Base-by-base conservation (phyloP, 1,284 basidiomycete genomes). In the Mixia osmundae region DNA sequence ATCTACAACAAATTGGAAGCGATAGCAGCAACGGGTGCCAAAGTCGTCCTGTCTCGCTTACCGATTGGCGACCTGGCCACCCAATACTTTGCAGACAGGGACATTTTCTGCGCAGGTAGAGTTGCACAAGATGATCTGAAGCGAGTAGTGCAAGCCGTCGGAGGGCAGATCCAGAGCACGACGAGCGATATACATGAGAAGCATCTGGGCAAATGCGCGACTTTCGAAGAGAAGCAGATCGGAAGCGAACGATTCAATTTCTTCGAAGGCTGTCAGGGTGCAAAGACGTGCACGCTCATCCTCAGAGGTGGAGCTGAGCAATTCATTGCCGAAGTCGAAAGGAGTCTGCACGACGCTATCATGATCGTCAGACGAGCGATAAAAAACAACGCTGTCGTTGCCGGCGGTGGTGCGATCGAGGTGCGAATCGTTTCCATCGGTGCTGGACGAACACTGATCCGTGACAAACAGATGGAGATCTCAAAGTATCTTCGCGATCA, bases 291-390 rank as follows among this genome's bases (percentile, higher is more conserved):
- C 57, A 97, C 91, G n/a, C 59, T 97, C 14, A 62, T 99, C 24
- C 69, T 99, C 40, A 71, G 91, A 40, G 91, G 91, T 42, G 91
- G 91, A 16, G 91, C 91, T 0, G 87, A 97, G 54, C 91, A 99
- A 57, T 95, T 99, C 57, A 97, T 97, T 45, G 83, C 87, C 49
- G 91, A 97, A 58, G 87, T 97, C 8, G 89, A 95, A 58, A 66
- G 91, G 39, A 85, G 78, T 68, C 60, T 99, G 49, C 89, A 99
- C 55, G 91, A 99, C 54, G 87, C 89, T 3, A 89, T 97, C 54
- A 97, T 97, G 89, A 87, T 99, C 23, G 91, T 99, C 33, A 91
- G 91, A 60, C 69, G 91, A 30, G 87, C 91, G 6, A 76, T 99
- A 50, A 78, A 77, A 57, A 95, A 87, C 57, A 82, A 79, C 40